Base-by-base conservation (phyloP, 164 flowering plant species). In the Paratinospora sagittata region DNA sequence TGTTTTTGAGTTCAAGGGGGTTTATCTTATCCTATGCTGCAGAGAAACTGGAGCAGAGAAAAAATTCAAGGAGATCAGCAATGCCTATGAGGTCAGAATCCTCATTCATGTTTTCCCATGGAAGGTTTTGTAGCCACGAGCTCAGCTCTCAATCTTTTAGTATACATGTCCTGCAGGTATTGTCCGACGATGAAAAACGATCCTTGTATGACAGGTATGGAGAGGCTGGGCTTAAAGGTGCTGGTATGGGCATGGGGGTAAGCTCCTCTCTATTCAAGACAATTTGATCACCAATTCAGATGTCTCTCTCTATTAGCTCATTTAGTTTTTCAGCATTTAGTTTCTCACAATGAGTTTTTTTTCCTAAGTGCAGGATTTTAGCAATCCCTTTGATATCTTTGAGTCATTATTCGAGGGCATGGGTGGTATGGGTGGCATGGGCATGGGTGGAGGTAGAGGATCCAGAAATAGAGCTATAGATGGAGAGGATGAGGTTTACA, bases 141-240 rank as follows among this genome's bases (percentile, higher is more conserved):
- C 55, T 67, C 33, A 68, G 58, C 58, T 52, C 37, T 55, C 27
- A 68, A 23, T 10, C 11, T 12, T 33, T 30, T 27, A 1, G 17
- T 52, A 17, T 37, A 47, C 27, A 13, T 66, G 21, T 67, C 65
- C 19, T 81, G 62, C 85, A 95, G 99, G 93, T 92, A n/a, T 78
- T 95, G 69, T 95, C 99, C 13, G 99, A 95, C 84, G 99, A 95
- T 80, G 92, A 91, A 78, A 95, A 95, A 77, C 83, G 93, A 30
- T 90, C 97, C 30, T 69, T 95, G 14, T 95, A 95, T 77, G 99
- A 95, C 79, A 89, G n/a, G 74, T 95, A 88, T 77, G 99, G 99
- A 24, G 99, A 95, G 80, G 98, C 93, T 73, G 98, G 97, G 27
- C 88, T 92, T 39, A 92, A 92, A 82, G 98, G 97, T 70, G 85